Percentiles rank a stretch among this genome's conserved stretches.
Conservation (phyloP, 306 rosid genomes). For the Calophaca sinica region DNA sequence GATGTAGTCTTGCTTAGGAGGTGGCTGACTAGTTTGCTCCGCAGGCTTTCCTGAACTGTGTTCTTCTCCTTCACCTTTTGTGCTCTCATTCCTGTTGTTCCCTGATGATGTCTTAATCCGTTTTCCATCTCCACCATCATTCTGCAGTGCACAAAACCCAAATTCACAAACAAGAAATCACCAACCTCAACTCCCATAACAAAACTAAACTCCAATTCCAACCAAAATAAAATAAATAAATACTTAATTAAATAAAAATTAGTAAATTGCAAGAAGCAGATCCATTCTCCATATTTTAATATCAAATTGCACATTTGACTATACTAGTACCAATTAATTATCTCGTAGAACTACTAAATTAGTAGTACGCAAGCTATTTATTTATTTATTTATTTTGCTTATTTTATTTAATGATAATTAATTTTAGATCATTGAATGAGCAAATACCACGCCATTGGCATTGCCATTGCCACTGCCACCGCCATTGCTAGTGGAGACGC, state of each 20-base stretch:
- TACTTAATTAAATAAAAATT: not conserved
- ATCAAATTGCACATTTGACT: not conserved
- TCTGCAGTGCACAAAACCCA: constrained; percentile 59
- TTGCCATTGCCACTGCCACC: constrained; percentile 49
- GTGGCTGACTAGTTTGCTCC: constrained; percentile 59
- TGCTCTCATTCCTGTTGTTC: constrained; percentile 51
- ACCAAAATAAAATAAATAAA: not conserved
- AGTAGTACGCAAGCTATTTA: not conserved
- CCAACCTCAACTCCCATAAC: constrained; percentile 2
- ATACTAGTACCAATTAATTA: not conserved
- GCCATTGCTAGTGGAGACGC: constrained; percentile 62
- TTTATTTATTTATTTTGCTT: not conserved
- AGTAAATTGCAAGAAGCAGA: constrained; percentile 11
- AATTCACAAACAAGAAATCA: constrained; percentile 18
- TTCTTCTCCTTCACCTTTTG: constrained; percentile 59
- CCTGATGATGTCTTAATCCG: constrained; percentile 57
- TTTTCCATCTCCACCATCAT: constrained; percentile 63
- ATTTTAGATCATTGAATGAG: constrained; percentile 13
- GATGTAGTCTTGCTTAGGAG: constrained; percentile 86
- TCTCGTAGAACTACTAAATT: not conserved
- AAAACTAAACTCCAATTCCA: constrained; percentile 32
- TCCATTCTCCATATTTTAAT: constrained; percentile 27
- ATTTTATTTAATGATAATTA: not conserved
- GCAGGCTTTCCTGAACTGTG: constrained; percentile 76
- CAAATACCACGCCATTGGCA: constrained; percentile 62